Percentiles rank a stretch among this genome's conserved stretches.
Evolutionary conservation across 2,329 filamentous ascomycete genomes (phyloP).

Genomic region (Colletotrichum paranaense): DNA sequence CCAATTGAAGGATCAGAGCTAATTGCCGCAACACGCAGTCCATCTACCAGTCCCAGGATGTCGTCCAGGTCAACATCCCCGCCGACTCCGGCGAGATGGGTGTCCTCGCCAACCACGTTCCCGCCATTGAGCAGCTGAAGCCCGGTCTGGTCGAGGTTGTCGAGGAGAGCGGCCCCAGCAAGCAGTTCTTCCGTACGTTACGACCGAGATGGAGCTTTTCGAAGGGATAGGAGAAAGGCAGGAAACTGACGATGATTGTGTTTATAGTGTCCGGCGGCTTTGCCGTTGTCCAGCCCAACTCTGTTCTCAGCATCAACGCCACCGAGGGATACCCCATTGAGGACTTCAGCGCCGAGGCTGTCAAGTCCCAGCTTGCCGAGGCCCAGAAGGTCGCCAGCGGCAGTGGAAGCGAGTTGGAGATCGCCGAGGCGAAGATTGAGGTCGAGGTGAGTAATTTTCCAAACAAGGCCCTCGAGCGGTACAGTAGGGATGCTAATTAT

Average conservation of each 20-base stretch:
- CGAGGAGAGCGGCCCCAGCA: constrained; percentile 88
- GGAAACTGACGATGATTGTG: constrained; percentile 30
- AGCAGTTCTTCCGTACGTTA: constrained; percentile 97
- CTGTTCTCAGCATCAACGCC: constrained; percentile 95
- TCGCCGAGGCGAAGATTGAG: constrained; percentile 99
- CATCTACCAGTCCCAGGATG: constrained; percentile 75
- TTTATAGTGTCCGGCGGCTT: constrained; percentile 93
- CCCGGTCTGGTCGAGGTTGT: constrained; percentile 95
- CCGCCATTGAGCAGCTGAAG: constrained; percentile 98
- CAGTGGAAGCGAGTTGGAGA: constrained; percentile 93
- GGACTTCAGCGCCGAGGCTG: constrained; percentile 93
- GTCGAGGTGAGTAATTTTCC: constrained; percentile 77
- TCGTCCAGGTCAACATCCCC: constrained; percentile 97
- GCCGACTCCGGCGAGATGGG: constrained; percentile 99
- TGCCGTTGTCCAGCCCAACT: constrained; percentile 95
- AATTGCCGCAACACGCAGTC: constrained; percentile 70
- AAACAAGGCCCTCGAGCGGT: not conserved
- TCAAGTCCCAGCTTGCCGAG: constrained; percentile 90
- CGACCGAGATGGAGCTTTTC: constrained; percentile 32
- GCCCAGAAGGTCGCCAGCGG: constrained; percentile 94
- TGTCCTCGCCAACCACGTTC: constrained; percentile 98
- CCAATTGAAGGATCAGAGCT: constrained; percentile 49
- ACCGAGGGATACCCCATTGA: constrained; percentile 95
- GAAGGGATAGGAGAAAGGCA: constrained; percentile 30
- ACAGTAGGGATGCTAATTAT: constrained; percentile 48